phyloP scores from a whole-genome alignment of 257 asterid species.

The Primulina tabacum region DNA sequence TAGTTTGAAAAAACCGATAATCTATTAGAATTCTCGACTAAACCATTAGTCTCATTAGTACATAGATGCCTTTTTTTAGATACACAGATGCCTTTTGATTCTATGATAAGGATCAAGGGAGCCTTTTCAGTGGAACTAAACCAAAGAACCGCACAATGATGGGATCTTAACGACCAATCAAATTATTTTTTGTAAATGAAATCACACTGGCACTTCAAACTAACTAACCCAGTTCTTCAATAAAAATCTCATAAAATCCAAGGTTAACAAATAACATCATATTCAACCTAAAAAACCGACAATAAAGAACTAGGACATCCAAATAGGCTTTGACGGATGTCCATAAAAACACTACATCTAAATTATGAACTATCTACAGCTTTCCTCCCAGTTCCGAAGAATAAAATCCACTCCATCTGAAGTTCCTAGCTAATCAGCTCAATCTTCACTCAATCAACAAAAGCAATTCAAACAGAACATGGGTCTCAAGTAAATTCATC shows the following conservation, averaged over 20 bases:
- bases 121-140: neutral
- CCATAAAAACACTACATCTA: neutral
- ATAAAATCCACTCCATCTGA: slow-evolving; percentile 10
- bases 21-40: neutral
- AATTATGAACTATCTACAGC: neutral
- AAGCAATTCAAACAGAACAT: neutral
- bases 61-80: too few relatives aligned
- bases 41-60: neutral
- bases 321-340: neutral
- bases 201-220: neutral
- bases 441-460: slow-evolving; percentile 10
- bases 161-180: neutral
- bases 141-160: neutral
- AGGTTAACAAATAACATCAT: neutral
- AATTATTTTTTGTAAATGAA: too few relatives aligned
- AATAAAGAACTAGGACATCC: neutral
- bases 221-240: neutral
- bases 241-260: neutral
- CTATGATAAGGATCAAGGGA: neutral
- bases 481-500: slow-evolving; percentile 14
- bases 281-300: neutral
- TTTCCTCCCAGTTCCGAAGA: neutral
- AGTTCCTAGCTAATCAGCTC: neutral
- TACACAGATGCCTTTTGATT: too few relatives aligned
- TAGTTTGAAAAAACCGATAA: neutral